Evolutionary conservation across 1,284 basidiomycete species (phyloP).

Genomic region (Cutaneotrichosporon daszewskae): DNA sequence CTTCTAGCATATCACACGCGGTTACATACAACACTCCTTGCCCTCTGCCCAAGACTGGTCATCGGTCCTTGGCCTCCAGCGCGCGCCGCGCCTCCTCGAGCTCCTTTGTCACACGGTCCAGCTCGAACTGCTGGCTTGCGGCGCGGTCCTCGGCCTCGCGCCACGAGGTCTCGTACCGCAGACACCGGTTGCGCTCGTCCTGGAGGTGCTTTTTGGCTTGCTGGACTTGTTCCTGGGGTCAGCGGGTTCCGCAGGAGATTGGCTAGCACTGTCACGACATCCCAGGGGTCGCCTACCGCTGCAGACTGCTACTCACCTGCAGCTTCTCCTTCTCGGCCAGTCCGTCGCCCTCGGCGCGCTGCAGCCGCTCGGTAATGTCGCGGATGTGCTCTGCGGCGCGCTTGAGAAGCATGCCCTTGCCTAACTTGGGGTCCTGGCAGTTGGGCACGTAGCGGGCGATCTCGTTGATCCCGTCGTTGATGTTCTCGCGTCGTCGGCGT

Average conservation of each 20-base stretch:
- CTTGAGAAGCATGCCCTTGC: slow-evolving; percentile 35
- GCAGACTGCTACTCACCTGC: slow-evolving; percentile 36
- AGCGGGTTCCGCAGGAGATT: background rate
- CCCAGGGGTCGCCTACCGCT: too few relatives aligned
- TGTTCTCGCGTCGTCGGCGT: slow-evolving; percentile 83
- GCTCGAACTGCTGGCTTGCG: slow-evolving; percentile 33
- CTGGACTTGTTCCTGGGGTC: slow-evolving; percentile 20
- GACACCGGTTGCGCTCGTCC: slow-evolving; percentile 30
- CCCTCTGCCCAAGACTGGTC: too few relatives aligned
- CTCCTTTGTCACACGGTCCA: slow-evolving; percentile 37
- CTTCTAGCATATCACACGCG: too few relatives aligned
- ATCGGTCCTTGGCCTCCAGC: too few relatives aligned
- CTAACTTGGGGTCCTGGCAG: slow-evolving; percentile 47
- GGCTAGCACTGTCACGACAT: background rate
- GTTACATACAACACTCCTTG: slow-evolving; percentile 15
- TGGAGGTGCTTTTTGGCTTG: slow-evolving; percentile 18
- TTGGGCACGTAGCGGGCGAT: slow-evolving; percentile 82
- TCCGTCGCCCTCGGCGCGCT: slow-evolving; percentile 21
- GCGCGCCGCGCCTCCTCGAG: slow-evolving; percentile 34
- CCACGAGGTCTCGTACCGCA: slow-evolving; percentile 36
- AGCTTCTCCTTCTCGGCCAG: slow-evolving; percentile 25
- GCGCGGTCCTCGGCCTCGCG: slow-evolving; percentile 41
- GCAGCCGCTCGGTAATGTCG: slow-evolving; percentile 21
- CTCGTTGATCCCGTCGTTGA: slow-evolving; percentile 92
- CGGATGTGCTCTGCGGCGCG: slow-evolving; percentile 32